phyloP scores from a whole-genome alignment of 345 rosid genomes.

The Eucalyptus tenuipes region DNA sequence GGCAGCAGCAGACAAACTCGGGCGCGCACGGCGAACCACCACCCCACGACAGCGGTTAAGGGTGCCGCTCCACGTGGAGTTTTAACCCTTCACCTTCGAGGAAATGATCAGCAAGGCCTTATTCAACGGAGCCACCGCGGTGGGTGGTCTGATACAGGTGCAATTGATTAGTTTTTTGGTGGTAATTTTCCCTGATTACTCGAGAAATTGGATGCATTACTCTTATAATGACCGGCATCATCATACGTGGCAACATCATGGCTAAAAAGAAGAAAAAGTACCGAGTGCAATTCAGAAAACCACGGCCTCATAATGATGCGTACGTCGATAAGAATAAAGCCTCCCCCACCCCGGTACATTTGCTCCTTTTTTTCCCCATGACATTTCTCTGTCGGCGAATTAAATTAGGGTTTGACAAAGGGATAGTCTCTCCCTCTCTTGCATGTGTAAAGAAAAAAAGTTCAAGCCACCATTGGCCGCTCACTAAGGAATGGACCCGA shows the following conservation, averaged over 20 bases:
- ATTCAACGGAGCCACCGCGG: too few relatives aligned
- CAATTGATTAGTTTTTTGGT: too few relatives aligned
- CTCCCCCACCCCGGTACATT: not conserved
- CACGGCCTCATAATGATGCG: not conserved
- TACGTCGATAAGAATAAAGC: not conserved
- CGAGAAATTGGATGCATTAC: not conserved
- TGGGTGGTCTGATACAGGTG: rapidly evolving
- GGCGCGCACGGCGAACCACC: too few relatives aligned
- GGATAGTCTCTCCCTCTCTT: not conserved
- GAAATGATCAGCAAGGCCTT: too few relatives aligned
- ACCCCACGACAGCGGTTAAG: too few relatives aligned
- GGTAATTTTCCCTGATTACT: not conserved
- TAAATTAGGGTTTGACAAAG: not conserved
- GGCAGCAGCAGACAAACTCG: too few relatives aligned
- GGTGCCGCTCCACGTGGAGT: too few relatives aligned
- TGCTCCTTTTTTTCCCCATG: not conserved
- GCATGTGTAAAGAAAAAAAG: not conserved
- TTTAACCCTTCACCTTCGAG: too few relatives aligned
- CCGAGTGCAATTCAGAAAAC: not conserved
- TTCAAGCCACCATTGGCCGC: not conserved
- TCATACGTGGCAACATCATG: not conserved
- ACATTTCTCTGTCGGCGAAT: not conserved
- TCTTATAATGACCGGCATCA: not conserved
- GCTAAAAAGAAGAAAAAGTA: not conserved
- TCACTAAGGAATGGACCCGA: not conserved